phyloP scores from a whole-genome alignment of 148 eudicot genomes.

The Arbutus unedo region DNA sequence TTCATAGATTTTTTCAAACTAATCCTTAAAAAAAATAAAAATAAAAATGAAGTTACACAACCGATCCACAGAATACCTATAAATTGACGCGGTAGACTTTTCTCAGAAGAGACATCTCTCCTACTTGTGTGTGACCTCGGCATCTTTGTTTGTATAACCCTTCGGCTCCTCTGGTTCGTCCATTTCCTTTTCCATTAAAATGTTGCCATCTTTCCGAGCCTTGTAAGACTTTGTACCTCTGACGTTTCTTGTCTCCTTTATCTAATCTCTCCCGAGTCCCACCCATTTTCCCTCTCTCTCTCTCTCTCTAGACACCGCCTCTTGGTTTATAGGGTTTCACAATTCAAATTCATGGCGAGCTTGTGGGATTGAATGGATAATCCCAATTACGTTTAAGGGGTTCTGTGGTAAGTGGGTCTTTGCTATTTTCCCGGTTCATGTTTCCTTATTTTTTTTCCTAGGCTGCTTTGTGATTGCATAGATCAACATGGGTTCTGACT shows the following conservation, averaged over 20 bases:
- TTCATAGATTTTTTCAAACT: too few relatives aligned
- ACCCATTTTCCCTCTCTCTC: background rate
- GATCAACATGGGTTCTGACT: background rate
- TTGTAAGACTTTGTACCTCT: background rate
- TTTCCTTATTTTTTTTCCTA: background rate
- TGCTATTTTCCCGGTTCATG: background rate
- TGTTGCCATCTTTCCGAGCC: slow-evolving; percentile 14
- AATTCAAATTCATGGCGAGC: background rate
- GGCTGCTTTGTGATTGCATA: background rate
- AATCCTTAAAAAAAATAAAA: too few relatives aligned
- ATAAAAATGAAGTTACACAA: too few relatives aligned
- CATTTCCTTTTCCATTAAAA: slow-evolving; percentile 9
- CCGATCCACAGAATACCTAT: too few relatives aligned
- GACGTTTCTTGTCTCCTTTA: background rate
- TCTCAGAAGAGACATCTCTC: background rate
- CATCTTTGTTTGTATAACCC: background rate
- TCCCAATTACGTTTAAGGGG: background rate
- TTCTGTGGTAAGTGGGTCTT: background rate
- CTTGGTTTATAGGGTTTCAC: slow-evolving; percentile 11
- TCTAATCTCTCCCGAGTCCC: background rate
- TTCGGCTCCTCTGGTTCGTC: background rate
- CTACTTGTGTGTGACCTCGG: background rate
- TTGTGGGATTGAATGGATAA: background rate
- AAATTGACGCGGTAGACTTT: too few relatives aligned
- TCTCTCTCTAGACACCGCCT: background rate